Percentiles rank a stretch among this genome's conserved stretches.
Evolutionary conservation across 768 basidiomycete genomes (phyloP).

Genomic region (Tephrocybe sp.): DNA sequence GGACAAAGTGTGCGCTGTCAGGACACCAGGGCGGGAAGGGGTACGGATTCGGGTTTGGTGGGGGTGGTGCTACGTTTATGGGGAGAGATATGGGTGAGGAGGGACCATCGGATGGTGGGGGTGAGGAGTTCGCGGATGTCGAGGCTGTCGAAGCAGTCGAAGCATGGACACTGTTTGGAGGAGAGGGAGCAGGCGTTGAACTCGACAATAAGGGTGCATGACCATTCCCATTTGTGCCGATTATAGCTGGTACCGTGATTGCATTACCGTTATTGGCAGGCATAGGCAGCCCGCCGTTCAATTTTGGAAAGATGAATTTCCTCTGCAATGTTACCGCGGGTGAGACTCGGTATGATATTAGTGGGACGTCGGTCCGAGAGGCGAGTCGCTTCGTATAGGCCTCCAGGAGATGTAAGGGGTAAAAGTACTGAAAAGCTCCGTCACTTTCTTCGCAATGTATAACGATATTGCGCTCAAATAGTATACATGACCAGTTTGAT

Average conservation of each 20-base stretch:
- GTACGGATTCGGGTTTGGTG: conserved; percentile 51
- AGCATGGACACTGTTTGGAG: background rate
- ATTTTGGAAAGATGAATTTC: conserved; percentile 49
- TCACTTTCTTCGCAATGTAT: conserved; percentile 74
- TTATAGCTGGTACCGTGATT: background rate
- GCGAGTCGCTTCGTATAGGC: conserved; percentile 29
- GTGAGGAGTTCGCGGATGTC: conserved; percentile 6
- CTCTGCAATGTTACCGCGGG: conserved; percentile 51
- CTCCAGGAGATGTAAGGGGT: conserved; percentile 48
- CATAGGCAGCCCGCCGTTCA: background rate
- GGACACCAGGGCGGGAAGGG: conserved; percentile 71
- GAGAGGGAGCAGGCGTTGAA: background rate
- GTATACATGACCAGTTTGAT: conserved; percentile 78
- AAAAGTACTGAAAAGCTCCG: conserved; percentile 67
- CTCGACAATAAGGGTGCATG: background rate
- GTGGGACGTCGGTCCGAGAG: conserved; percentile 33
- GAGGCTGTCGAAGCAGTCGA: conserved; percentile 3
- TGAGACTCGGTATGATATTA: conserved; percentile 37
- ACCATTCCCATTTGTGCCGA: background rate
- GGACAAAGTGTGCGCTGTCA: conserved; percentile 74
- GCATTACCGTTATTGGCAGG: background rate
- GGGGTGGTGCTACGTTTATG: background rate
- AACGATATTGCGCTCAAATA: conserved; percentile 64
- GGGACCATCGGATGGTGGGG: conserved; percentile 12
- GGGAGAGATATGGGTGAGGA: conserved; percentile 4